Evolutionary conservation across 768 basidiomycete genomes (phyloP).

Genomic region (Kwoniella botswanensis): DNA sequence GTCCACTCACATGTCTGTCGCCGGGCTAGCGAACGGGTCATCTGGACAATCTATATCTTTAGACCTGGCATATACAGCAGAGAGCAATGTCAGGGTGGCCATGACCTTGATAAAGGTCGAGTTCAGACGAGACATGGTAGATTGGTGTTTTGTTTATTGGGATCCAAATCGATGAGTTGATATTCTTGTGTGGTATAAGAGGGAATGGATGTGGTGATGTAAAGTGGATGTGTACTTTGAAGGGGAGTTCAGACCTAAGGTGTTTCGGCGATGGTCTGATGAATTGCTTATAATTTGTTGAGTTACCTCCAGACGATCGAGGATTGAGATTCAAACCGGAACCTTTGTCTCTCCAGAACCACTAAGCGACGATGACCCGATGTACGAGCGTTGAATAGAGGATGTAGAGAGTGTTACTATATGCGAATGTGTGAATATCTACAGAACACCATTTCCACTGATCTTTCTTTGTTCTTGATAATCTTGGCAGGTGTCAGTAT

Average conservation of each 20-base stretch:
- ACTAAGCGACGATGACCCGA: too few relatives aligned
- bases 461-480: too few relatives aligned
- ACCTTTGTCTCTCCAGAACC: not conserved
- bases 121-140: not conserved
- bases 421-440: too few relatives aligned
- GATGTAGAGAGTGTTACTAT: not conserved
- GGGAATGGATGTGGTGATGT: too few relatives aligned
- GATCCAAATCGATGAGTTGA: too few relatives aligned
- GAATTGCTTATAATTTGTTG: not conserved
- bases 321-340: not conserved
- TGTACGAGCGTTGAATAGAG: too few relatives aligned
- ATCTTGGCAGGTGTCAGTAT: not conserved
- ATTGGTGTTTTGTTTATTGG: not conserved
- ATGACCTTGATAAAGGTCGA: not conserved
- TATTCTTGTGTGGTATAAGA: too few relatives aligned
- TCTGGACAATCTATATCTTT: slow-evolving; percentile 16
- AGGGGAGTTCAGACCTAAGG: not conserved
- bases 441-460: too few relatives aligned
- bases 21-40: slow-evolving; percentile 24
- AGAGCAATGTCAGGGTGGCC: not conserved
- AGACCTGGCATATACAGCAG: not conserved
- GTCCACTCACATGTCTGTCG: slow-evolving; percentile 22
- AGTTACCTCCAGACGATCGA: not conserved
- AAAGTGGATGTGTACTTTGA: not conserved
- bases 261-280: not conserved